A percentile compares a stretch with the other conserved stretches of the same genome.
These are phyloP conservation scores for Xylaria sp. DNA, from an alignment of 2,329 filamentous ascomycete species.

Conservation along the genomic window DNA sequence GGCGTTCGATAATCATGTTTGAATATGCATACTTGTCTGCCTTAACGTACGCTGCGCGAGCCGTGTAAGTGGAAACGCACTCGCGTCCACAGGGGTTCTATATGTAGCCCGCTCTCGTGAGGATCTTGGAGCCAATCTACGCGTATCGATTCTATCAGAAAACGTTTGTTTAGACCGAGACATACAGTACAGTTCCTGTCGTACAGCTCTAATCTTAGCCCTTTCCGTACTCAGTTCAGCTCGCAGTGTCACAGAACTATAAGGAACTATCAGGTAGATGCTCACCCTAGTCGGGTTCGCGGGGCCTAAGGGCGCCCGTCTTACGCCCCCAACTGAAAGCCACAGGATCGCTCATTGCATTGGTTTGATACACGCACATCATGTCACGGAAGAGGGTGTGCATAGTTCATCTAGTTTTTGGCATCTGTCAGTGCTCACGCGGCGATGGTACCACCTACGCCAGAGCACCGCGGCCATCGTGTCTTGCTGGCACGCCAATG, in stretches of 20 bases:
- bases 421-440: constrained; percentile 16
- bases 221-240: background rate
- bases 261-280: background rate
- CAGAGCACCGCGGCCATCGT: background rate
- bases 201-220: constrained; percentile 4
- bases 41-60: background rate
- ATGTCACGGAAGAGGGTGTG: background rate
- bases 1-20: background rate
- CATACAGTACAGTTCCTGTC: constrained; percentile 22
- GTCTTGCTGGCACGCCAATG: constrained; percentile 13
- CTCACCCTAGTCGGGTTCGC: background rate
- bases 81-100: background rate
- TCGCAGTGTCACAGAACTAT: background rate
- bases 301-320: background rate
- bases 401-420: background rate
- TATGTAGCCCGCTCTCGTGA: background rate
- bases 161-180: constrained; percentile 21
- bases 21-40: background rate
- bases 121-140: constrained; percentile 4
- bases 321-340: constrained; percentile 2
- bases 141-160: constrained; percentile 5
- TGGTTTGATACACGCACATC: constrained; percentile 2
- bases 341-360: constrained; percentile 2
- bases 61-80: background rate
- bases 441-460: constrained; percentile 1